Conservation (phyloP, 345 rosid species). For the Rhodamnia argentea region DNA sequence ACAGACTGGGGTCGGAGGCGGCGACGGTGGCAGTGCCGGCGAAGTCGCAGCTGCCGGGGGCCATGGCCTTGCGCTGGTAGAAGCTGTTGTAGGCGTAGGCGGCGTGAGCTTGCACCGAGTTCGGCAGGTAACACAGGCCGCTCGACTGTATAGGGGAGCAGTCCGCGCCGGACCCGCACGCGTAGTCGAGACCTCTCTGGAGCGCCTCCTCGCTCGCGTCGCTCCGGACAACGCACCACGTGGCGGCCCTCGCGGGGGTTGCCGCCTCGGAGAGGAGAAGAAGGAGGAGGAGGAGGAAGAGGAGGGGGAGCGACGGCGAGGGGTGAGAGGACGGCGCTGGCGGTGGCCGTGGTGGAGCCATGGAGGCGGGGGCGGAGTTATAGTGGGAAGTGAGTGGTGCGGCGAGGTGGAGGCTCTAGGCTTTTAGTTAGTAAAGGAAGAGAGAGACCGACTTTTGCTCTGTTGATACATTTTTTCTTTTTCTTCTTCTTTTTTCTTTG, state of each 20-base stretch:
- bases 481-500: not conserved
- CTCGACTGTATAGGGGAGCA: conserved; percentile 17
- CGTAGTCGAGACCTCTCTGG: conserved; percentile 26
- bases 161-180: conserved; percentile 31
- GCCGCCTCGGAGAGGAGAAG: not conserved
- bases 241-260: not conserved
- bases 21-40: conserved; percentile 33
- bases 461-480: not conserved
- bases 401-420: not conserved
- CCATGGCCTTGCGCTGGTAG: conserved; percentile 30
- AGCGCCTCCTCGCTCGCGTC: conserved; percentile 27
- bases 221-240: conserved; percentile 35
- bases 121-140: conserved; percentile 32
- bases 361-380: not conserved
- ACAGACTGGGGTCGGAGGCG: conserved; percentile 28
- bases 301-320: not conserved
- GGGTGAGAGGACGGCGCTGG: not conserved
- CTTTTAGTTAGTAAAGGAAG: not conserved
- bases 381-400: not conserved
- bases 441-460: not conserved
- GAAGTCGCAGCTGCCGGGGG: conserved; percentile 38
- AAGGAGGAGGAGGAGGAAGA: not conserved
- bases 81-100: conserved; percentile 40
- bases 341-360: not conserved
- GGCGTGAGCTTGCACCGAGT: conserved; percentile 28